Conservation (phyloP, 345 rosid species). For the Carallia brachiata region DNA sequence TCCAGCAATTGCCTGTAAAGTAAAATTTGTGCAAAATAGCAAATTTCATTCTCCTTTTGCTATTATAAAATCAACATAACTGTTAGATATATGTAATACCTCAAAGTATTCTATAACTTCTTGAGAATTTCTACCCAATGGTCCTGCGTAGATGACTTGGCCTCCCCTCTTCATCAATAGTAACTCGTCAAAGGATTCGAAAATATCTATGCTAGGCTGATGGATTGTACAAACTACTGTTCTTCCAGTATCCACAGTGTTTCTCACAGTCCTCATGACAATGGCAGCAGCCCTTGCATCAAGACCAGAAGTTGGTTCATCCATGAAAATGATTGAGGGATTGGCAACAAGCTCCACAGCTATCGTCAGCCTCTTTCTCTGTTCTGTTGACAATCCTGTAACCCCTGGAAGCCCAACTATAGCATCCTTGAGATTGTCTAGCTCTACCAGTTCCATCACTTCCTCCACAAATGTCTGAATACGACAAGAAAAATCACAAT, state of each 20-base stretch:
- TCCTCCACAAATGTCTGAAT: constrained; percentile 50
- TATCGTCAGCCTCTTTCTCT: constrained; percentile 52
- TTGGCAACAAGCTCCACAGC: constrained; percentile 63
- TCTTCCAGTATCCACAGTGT: constrained; percentile 55
- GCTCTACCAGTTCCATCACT: constrained; percentile 50
- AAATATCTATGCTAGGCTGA: constrained; percentile 59
- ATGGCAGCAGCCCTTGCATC: constrained; percentile 66
- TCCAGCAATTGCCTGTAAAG: constrained; percentile 41
- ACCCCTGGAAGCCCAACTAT: constrained; percentile 55
- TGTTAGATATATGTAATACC: constrained; percentile 16
- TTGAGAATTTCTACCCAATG: constrained; percentile 46
- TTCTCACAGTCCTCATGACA: constrained; percentile 55
- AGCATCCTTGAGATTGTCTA: constrained; percentile 37
- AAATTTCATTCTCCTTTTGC: neutral
- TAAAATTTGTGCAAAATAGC: neutral
- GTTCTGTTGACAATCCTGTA: constrained; percentile 55
- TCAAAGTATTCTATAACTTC: constrained; percentile 52
- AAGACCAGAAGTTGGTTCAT: constrained; percentile 58
- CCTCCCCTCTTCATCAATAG: constrained; percentile 60
- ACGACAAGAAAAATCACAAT: neutral
- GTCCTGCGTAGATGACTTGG: constrained; percentile 48
- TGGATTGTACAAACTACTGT: constrained; percentile 65
- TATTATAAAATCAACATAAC: neutral
- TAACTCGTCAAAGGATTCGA: constrained; percentile 56
- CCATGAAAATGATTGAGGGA: constrained; percentile 64